Evolutionary conservation across 1,284 basidiomycete species (phyloP), one percentile per base, ranked within the genome.

Genomic region (Cerioporus squamosus): DNA sequence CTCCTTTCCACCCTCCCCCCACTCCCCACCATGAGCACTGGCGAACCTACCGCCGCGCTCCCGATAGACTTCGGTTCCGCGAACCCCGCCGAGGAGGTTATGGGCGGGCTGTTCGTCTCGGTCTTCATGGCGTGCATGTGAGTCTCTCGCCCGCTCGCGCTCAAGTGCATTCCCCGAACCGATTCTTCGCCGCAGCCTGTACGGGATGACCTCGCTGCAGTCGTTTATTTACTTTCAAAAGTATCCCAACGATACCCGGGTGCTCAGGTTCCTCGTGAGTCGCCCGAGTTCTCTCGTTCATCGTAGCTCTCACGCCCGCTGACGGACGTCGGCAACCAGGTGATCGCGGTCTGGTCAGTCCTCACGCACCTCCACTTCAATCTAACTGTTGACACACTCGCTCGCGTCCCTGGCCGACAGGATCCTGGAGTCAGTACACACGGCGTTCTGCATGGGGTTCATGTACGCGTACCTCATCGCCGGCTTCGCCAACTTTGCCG

Each of bases 361-460:
- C 18, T 3, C 36, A 15, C 20, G 15, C 40, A 42, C 20, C 5
- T 42, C 33, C 33, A 36, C 6, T 7, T 10, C 33, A 9, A 44
- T 6, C 26, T 9, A 6, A 29, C 5, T 33, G 5, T n/a, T 33
- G 18, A 29, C 3, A 20, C 39, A 2, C 20, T 5, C 44, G 15
- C 20, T 5, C 26, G 12, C 12, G n/a, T 23, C 6, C 14, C 17
- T 10, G 17, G 23, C n/a, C 17, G 10, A 8, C 29, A 64, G 63
- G 63, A 36, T 64, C 12, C 53, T 64, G n/a, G 63, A 64, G 47
- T 44, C 60, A 26, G 49, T 62, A 24, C 63, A 64, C 38, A 64
- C 63, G 17, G 63, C 46, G 20, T 60, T 62, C 44, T 64, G 63
- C 51, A 62, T 67, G 42, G 56, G 62, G 49, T 62, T 67, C 52